Conservation (phyloP, 371 early-diverging fungal genomes). For the Rhizomucor miehei region DNA sequence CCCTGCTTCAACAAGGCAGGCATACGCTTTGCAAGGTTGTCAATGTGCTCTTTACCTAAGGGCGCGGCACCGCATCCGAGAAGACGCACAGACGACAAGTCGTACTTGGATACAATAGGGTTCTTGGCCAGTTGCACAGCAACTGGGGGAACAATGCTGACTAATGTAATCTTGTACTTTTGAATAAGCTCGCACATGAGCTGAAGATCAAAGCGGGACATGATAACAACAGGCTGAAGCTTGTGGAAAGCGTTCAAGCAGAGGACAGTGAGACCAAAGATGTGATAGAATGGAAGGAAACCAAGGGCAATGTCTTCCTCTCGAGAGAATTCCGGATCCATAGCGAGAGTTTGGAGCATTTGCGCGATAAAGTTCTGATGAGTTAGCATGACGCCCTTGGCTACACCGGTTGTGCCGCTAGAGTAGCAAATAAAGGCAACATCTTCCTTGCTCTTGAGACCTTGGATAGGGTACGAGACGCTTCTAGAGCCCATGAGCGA, state of each 20-base stretch:
- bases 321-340: conserved; percentile 17
- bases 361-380: conserved; percentile 25
- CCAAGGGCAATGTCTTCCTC: conserved; percentile 57
- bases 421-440: conserved; percentile 86
- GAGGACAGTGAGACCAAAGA: conserved; percentile 64
- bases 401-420: conserved; percentile 83
- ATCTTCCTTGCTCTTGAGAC: conserved; percentile 29
- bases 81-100: conserved; percentile 58
- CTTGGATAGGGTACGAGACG: conserved; percentile 15
- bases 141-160: conserved; percentile 82
- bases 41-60: conserved; percentile 58
- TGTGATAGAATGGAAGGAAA: conserved; percentile 81
- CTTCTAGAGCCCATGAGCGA: conserved; percentile 14
- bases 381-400: conserved; percentile 42
- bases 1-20: conserved; percentile 47
- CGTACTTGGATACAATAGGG: conserved; percentile 65
- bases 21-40: conserved; percentile 45
- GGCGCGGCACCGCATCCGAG: conserved; percentile 85
- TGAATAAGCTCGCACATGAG: conserved; percentile 59
- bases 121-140: conserved; percentile 62
- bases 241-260: conserved; percentile 31
- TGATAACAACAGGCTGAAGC: conserved; percentile 46
- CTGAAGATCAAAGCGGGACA: conserved; percentile 65
- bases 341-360: conserved; percentile 3
- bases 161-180: conserved; percentile 65